These are phyloP conservation scores for Sporisorium exsertum DNA, from an alignment of 1,284 basidiomycete genomes.

Conservation along the genomic window DNA sequence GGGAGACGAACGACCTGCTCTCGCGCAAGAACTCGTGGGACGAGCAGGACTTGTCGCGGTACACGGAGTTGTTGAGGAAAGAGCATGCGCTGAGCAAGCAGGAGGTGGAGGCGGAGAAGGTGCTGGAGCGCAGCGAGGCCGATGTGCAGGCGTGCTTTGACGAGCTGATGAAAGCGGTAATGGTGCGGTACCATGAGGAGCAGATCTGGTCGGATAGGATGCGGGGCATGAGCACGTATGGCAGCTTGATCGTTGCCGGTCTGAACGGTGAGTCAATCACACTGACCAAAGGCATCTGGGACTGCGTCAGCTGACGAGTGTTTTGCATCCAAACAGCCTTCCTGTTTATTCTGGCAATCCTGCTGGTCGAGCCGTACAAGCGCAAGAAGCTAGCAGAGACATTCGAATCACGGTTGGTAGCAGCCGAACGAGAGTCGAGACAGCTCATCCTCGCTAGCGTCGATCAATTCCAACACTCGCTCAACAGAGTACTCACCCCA, in stretches of 20 bases:
- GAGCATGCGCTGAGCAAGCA: constrained; percentile 57
- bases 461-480: constrained; percentile 35
- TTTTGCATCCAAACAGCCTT: constrained; percentile 19
- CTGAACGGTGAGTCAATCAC: constrained; percentile 51
- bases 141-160: constrained; percentile 60
- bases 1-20: constrained; percentile 62
- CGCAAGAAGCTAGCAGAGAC: constrained; percentile 64
- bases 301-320: not conserved
- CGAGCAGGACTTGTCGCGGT: constrained; percentile 57
- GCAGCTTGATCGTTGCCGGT: constrained; percentile 56
- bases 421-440: constrained; percentile 52
- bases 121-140: constrained; percentile 52
- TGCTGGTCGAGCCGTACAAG: constrained; percentile 68
- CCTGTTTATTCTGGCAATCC: constrained; percentile 63
- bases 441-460: constrained; percentile 45
- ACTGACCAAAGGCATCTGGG: not conserved
- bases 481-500: constrained; percentile 9
- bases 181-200: constrained; percentile 67
- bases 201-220: constrained; percentile 66
- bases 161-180: constrained; percentile 59
- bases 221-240: constrained; percentile 58
- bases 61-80: constrained; percentile 60
- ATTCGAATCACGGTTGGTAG: constrained; percentile 58
- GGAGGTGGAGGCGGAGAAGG: constrained; percentile 49
- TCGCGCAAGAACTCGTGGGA: constrained; percentile 61